Conservation (phyloP, 1,284 basidiomycete species). For the Anthracocystis walkeri region DNA sequence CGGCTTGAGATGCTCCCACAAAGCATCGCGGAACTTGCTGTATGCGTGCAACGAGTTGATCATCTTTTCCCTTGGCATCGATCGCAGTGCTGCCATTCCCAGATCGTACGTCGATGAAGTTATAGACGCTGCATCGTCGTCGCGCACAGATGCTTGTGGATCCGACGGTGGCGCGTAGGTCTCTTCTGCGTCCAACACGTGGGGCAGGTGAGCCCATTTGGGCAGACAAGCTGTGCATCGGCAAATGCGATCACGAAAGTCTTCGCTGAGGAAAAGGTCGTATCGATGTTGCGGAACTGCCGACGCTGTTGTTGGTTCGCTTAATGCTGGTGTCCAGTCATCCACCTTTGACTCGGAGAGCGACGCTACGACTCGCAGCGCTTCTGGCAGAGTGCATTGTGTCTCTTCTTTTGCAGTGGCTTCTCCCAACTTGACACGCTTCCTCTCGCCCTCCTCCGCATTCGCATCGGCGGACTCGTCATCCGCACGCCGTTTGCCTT, state of each 20-base stretch:
- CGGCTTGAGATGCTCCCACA: constrained; percentile 70
- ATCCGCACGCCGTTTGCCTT: constrained; percentile 34
- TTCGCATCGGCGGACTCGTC: not conserved
- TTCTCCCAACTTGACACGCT: constrained; percentile 27
- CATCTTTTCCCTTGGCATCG: constrained; percentile 70
- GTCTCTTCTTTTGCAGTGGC: not conserved
- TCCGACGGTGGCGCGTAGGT: constrained; percentile 68
- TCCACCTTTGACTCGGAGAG: constrained; percentile 31
- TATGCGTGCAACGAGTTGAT: constrained; percentile 70
- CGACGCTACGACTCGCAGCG: constrained; percentile 13
- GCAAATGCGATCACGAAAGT: constrained; percentile 68
- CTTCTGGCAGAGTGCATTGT: constrained; percentile 25
- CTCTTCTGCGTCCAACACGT: constrained; percentile 69
- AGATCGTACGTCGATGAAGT: constrained; percentile 69
- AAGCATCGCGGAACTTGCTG: constrained; percentile 66
- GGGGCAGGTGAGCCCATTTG: constrained; percentile 59
- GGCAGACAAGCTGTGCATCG: constrained; percentile 60
- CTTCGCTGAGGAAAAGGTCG: constrained; percentile 67
- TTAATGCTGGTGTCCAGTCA: constrained; percentile 39
- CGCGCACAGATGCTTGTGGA: constrained; percentile 44
- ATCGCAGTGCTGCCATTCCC: constrained; percentile 68
- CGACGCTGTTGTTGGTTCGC: not conserved
- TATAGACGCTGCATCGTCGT: constrained; percentile 51
- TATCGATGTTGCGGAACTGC: constrained; percentile 22
- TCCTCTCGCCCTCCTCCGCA: constrained; percentile 3